Evolutionary conservation across 352 stramenopile species (phyloP).

Genomic region (Peronospora farinosa): DNA sequence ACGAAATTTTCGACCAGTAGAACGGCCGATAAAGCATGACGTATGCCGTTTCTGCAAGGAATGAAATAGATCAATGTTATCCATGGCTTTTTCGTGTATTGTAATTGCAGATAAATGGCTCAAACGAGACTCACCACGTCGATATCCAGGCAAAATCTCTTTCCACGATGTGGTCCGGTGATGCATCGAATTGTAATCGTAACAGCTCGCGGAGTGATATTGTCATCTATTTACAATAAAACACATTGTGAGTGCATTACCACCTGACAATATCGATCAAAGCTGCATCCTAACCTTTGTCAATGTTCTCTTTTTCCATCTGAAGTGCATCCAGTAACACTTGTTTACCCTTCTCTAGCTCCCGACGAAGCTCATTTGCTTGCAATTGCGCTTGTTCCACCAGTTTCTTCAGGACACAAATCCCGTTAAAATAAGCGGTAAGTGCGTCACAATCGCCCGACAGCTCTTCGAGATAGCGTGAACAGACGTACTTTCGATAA

Average conservation of each 20-base stretch:
- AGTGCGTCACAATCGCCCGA: slow-evolving; percentile 2
- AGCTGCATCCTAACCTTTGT: slow-evolving; percentile 16
- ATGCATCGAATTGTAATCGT: slow-evolving; percentile 49
- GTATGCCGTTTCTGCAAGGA: slow-evolving; percentile 35
- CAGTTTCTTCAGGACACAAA: slow-evolving; percentile 38
- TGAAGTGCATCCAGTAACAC: slow-evolving; percentile 45
- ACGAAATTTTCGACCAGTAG: slow-evolving; percentile 75
- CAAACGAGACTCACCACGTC: slow-evolving; percentile 31
- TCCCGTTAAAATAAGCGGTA: not conserved
- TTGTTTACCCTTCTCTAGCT: slow-evolving; percentile 52
- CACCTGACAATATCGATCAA: not conserved
- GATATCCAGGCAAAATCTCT: slow-evolving; percentile 53
- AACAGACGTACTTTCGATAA: slow-evolving; percentile 32
- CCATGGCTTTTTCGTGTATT: not conserved
- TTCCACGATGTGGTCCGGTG: slow-evolving; percentile 51
- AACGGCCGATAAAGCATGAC: slow-evolving; percentile 67
- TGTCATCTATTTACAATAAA: slow-evolving; percentile 14
- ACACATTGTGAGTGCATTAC: slow-evolving; percentile 6
- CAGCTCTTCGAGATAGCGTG: not conserved
- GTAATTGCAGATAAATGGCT: not conserved
- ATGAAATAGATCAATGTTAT: slow-evolving; percentile 3
- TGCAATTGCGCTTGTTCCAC: slow-evolving; percentile 47
- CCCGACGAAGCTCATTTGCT: slow-evolving; percentile 38
- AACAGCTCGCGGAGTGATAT: slow-evolving; percentile 28
- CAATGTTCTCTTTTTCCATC: slow-evolving; percentile 56